Conservation (phyloP, 73 alveolate species). For the Paramecium tetraurelia region DNA sequence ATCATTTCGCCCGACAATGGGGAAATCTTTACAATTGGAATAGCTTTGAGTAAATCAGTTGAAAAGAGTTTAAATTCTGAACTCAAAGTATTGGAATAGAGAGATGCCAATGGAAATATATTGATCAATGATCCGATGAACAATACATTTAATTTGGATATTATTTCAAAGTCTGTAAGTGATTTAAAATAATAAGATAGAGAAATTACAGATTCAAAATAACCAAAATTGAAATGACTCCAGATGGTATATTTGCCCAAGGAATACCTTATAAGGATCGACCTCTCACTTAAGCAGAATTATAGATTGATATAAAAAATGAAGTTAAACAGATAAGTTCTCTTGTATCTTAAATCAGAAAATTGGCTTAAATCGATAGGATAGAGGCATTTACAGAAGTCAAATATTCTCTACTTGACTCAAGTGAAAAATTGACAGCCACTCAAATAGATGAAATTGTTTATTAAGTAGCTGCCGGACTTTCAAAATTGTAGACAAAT, state of each 20-base stretch:
- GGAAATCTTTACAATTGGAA: slow-evolving; percentile 25
- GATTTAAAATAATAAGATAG: neutral
- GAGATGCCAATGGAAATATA: slow-evolving; percentile 26
- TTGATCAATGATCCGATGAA: neutral
- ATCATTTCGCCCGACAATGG: slow-evolving; percentile 44
- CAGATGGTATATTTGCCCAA: slow-evolving; percentile 25
- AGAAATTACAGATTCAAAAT: slow-evolving; percentile 13
- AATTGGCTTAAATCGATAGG: neutral
- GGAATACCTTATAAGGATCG: slow-evolving; percentile 32
- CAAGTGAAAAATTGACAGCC: neutral
- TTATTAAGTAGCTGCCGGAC: neutral
- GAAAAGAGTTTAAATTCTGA: slow-evolving; percentile 16
- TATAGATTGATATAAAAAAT: neutral
- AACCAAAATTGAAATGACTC: slow-evolving; percentile 18
- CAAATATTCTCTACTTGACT: neutral
- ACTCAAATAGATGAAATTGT: slow-evolving; percentile 10
- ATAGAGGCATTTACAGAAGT: slow-evolving; percentile 11
- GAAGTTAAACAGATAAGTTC: slow-evolving; percentile 1
- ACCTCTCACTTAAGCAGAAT: slow-evolving; percentile 11
- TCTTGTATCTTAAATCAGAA: neutral
- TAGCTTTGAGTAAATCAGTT: slow-evolving; percentile 10
- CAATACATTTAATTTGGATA: slow-evolving; percentile 10
- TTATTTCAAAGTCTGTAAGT: neutral
- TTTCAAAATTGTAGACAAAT: neutral
- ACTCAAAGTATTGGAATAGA: neutral